phyloP scores from a whole-genome alignment of 371 early-diverging fungal species.

The Chytridium lagenaria region DNA sequence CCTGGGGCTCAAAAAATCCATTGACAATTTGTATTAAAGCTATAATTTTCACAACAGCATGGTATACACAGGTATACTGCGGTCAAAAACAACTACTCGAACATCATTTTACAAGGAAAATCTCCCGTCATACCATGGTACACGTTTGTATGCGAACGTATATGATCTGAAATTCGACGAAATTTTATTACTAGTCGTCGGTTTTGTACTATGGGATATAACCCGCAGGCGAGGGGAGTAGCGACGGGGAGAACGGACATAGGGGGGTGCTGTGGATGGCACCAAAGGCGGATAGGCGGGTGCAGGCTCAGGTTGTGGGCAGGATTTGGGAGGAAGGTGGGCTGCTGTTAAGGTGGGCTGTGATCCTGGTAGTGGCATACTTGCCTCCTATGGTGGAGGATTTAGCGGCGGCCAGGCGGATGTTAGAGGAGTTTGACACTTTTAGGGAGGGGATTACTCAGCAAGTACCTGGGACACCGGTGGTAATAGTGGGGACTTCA shows the following conservation, averaged over 20 bases:
- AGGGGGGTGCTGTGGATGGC: background rate
- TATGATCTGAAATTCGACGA: too few species aligned
- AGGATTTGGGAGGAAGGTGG: background rate
- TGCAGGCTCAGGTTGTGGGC: background rate
- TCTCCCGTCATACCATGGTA: too few species aligned
- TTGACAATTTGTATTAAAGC: too few species aligned
- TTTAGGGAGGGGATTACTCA: background rate
- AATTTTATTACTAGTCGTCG: too few species aligned
- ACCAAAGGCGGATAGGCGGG: background rate
- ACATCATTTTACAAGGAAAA: too few species aligned
- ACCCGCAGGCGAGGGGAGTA: slow-evolving; percentile 2
- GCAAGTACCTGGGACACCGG: background rate
- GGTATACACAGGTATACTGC: too few species aligned
- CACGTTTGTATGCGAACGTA: too few species aligned
- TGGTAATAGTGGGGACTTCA: slow-evolving; percentile 6
- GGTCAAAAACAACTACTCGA: too few species aligned
- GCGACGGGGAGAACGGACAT: background rate
- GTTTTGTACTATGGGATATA: too few species aligned
- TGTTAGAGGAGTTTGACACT: background rate
- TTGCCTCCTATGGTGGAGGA: background rate
- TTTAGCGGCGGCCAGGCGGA: background rate
- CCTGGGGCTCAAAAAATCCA: too few species aligned
- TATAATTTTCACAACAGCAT: too few species aligned
- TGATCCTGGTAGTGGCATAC: background rate
- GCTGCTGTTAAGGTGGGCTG: background rate